Base-by-base conservation (phyloP, 352 stramenopile genomes). In the Phytophthora pseudosyringae region DNA sequence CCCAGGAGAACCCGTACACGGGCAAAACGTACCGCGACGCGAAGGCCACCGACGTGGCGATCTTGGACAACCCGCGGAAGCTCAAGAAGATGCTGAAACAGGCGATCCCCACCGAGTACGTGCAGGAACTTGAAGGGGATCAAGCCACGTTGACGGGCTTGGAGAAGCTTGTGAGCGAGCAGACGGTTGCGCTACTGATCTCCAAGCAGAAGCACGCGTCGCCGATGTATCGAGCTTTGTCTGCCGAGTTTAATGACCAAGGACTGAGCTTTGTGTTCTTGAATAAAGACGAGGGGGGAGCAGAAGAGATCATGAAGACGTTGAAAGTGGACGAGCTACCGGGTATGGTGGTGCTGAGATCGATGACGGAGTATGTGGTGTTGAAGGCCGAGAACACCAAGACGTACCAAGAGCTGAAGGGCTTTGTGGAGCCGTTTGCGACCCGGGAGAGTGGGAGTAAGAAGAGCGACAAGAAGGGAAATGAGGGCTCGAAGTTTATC, bases 1-100 rank as follows among this genome's bases (percentile, higher is more conserved):
- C 86, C 0, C 81, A 90, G 29, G 63, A 78, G 69, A 94, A 94
- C 51, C 86, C 86, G 7, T 94, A 94, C 64, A 91, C 83, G 15
- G 73, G 76, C 13, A 78, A 80, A 46, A 48, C 76, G 52, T 94
- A 93, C 50, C 73, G 86, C 41, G 72, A 86, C 35, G 62, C 83
- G 11, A 61, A 69, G 39, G 36, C 77, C 13, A 52, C 52, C 18
- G 69, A 83, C 13, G 57, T 74, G 1, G 31, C 54, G 8, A 48
- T 88, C 43, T 64, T 89, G 16, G 53, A 85, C 12, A 68, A 88
- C 25, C 70, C 73, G 29, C 44, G 72, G 15, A 84, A 88, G 56
- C 46, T 94, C 5, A 89, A 89, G 60, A 80, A 76, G 59, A 54
- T 85, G 56, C 58, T 92, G 32, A 86, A 83, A 40, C 76, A 90